Evolutionary conservation across 1,139 yeast species (phyloP), one percentile per base, ranked within the genome.

Genomic region (Tardiomyces depauwii): DNA sequence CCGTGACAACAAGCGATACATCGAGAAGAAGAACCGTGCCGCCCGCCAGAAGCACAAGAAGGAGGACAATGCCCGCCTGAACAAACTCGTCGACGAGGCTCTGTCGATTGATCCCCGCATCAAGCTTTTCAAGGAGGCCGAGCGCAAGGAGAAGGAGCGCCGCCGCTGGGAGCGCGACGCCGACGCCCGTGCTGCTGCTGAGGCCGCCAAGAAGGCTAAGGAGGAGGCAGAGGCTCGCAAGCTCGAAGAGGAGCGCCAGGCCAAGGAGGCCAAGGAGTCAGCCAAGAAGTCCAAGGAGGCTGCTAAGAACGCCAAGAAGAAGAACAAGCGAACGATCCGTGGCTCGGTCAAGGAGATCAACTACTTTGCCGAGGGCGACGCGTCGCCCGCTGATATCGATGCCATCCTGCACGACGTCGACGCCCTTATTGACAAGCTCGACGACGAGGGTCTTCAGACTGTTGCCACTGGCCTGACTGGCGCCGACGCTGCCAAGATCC

Each of bases 1-100:
- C 80, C 88, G 99, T 77, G 98, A 91, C 67, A 95, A 91, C 78
- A 91, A 91, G 76, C 94, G 99, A 73, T 86, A 88, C 74, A 83
- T 89, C 59, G 98, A 91, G 73, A 87, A 91, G 76, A 91, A 93
- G 77, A 91, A 91, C 76, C 77, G 86, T 68, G 89, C 95, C 57
- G 87, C 94, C 53, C 86, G 99, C 74, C 85, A 85, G 76, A 91
- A 91, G 83, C 85, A 80, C 76, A 93, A 93, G 82, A 89, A 91
- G 64, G 97, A 91, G 64, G 99, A 91, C 69, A 89, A 84, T 72
- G 86, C 89, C 66, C 80, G 97, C 65, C 70, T 91, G 55, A 78
- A 85, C 56, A 88, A 84, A 59, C 71, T 88, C 53, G 91, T 93
- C 45, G 95, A 86, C 69, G 79, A 93, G 65, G 96, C 95, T 41